Conservation (phyloP, 140 eudicot genomes). For the Stevia rebaudiana region DNA sequence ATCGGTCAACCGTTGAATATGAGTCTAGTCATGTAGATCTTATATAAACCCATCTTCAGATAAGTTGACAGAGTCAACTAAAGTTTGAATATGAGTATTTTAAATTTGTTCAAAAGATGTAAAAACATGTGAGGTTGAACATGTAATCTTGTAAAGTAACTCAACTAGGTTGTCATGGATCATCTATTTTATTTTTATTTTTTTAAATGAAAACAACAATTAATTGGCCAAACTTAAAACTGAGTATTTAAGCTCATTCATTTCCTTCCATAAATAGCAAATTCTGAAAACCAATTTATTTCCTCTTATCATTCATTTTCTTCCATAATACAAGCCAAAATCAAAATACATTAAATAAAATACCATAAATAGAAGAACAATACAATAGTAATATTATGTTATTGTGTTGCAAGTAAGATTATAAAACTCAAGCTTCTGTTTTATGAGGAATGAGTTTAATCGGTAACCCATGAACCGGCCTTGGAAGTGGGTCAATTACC, state of each 20-base stretch:
- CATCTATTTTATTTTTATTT: no score
- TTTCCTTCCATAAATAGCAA: neutral
- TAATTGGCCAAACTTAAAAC: no score
- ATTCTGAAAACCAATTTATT: slow-evolving; percentile 11
- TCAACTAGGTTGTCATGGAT: no score
- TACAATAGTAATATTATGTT: neutral
- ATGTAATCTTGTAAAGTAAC: slow-evolving; percentile 16
- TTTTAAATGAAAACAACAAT: no score
- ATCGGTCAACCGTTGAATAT: neutral
- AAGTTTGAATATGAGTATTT: neutral
- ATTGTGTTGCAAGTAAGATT: neutral
- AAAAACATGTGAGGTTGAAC: slow-evolving; percentile 9
- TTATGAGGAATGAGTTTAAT: slow-evolving; percentile 35
- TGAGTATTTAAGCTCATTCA: no score
- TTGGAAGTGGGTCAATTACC: slow-evolving; percentile 38
- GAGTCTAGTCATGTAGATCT: slow-evolving; percentile 14
- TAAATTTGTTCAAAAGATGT: neutral
- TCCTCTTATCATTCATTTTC: slow-evolving; percentile 4
- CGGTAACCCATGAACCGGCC: slow-evolving; percentile 44
- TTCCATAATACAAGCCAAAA: slow-evolving; percentile 10
- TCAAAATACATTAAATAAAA: neutral
- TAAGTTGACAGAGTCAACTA: neutral
- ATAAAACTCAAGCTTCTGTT: slow-evolving; percentile 2
- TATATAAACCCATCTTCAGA: slow-evolving; percentile 8
- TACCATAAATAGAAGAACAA: neutral